Base-by-base conservation (phyloP, 495 filamentous ascomycete species). In the Penicillium soppii region DNA sequence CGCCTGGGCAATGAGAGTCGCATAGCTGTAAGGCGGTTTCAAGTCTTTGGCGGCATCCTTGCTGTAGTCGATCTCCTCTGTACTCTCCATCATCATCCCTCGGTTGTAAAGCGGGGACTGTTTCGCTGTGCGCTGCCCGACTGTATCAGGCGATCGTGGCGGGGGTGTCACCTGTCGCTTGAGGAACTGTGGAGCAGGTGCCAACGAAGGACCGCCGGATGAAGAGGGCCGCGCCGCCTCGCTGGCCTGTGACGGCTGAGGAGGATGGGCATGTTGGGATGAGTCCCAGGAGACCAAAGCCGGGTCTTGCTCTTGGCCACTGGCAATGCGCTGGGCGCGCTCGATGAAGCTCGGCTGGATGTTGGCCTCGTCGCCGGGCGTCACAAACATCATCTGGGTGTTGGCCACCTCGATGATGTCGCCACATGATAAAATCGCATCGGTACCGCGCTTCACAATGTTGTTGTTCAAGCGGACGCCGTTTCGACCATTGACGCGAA, bases 361-460 rank as follows among this genome's bases (percentile, higher is more conserved):
- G n/a, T 78, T 63, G 63, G 77, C 69, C 56, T 80, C 66, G 67
- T 81, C 71, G 54, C 80, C 67, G n/a, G 94, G 90, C 20, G 92
- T 79, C 15, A 96, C 87, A 71, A 97, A 98, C 82, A 97, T 91
- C 94, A 98, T 98, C 72, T 97, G 91, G 5, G 90, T 84, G 38
- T 90, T 90, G 51, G 85, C 87, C 66, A 97, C 86, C 59, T 95
- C 89, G 47, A 98, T 85, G 42, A 97, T 87, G 62, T 90, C 83
- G 26, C 94, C 94, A 63, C 89, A 92, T 16, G 81, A 78, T 27
- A 98, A 77, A 16, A 81, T 68, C 21, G 80, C 78, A 21, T 81
- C 78, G 32, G 83, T 73, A 25, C 84, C 85, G 43, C 81, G 77
- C 60, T 85, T 87, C 32, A 94, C 74, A 15, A 76, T 68, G 12